Percentiles rank a stretch among this genome's conserved stretches.
These are phyloP conservation scores for Aspergillus ochraceoroseus DNA, from an alignment of 2,329 filamentous ascomycete species.

Conservation along the genomic window DNA sequence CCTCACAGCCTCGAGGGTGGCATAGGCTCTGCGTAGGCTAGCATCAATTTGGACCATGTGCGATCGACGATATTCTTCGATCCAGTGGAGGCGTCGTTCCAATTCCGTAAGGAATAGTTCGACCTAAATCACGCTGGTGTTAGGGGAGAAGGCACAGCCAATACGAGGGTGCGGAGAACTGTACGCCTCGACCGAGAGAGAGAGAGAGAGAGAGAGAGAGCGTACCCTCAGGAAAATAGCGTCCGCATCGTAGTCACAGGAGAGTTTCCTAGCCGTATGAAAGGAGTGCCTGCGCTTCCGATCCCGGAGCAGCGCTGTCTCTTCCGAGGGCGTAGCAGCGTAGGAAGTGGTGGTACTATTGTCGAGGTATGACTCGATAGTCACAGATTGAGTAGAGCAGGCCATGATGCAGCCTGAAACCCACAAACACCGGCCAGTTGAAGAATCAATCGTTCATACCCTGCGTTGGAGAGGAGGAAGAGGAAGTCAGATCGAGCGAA, in stretches of 20 bases:
- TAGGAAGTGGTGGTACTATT: constrained; percentile 25
- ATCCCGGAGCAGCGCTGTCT: constrained; percentile 35
- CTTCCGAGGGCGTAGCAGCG: constrained; percentile 31
- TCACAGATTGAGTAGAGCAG: constrained; percentile 39
- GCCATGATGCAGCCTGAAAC: constrained; percentile 30
- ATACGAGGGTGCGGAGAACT: too few species aligned
- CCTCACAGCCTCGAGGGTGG: constrained; percentile 78
- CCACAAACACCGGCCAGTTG: constrained; percentile 2
- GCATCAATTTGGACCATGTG: constrained; percentile 75
- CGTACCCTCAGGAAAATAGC: constrained; percentile 44
- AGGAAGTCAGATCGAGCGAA: constrained; percentile 1
- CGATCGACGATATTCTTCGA: constrained; percentile 82
- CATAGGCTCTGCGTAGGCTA: constrained; percentile 77
- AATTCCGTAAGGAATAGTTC: constrained; percentile 65
- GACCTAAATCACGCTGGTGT: constrained; percentile 31
- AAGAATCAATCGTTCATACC: constrained; percentile 18
- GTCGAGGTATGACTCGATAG: constrained; percentile 37
- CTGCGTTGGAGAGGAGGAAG: constrained; percentile 6
- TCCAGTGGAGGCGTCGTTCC: constrained; percentile 76
- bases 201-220: too few species aligned
- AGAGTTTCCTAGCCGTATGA: constrained; percentile 40
- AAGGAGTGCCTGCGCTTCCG: constrained; percentile 45
- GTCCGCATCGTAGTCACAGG: constrained; percentile 43
- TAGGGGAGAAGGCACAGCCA: too few species aligned
- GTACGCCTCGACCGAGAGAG: background rate